A percentile compares a stretch with the other conserved stretches of the same genome.
These are phyloP conservation scores for Epichloe elymi DNA, from an alignment of 2,329 filamentous ascomycete species.

Conservation along the genomic window DNA sequence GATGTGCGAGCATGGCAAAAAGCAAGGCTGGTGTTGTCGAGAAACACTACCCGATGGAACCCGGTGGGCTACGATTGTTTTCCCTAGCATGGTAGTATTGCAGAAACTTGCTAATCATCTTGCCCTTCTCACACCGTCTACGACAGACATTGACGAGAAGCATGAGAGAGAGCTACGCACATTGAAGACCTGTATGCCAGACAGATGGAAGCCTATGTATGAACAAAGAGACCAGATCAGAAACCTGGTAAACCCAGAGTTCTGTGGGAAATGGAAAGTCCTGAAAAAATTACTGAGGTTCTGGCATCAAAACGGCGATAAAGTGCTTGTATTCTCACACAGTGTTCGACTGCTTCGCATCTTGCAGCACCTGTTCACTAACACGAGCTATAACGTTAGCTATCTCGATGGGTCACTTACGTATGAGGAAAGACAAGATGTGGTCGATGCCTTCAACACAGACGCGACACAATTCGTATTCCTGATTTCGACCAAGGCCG, in stretches of 20 bases:
- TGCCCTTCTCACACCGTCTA: constrained; percentile 66
- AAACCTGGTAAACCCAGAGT: constrained; percentile 73
- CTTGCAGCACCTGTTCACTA: constrained; percentile 71
- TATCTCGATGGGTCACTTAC: constrained; percentile 78
- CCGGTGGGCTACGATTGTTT: constrained; percentile 65
- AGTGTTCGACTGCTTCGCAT: constrained; percentile 77
- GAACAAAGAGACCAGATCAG: constrained; percentile 63
- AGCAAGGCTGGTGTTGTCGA: constrained; percentile 70
- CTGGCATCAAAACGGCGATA: constrained; percentile 84
- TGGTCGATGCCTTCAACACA: constrained; percentile 84
- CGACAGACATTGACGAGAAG: constrained; percentile 52
- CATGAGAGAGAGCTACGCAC: constrained; percentile 64
- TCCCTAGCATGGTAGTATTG: constrained; percentile 68
- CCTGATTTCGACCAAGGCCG: constrained; percentile 84
- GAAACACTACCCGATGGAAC: constrained; percentile 43
- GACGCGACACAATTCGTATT: constrained; percentile 86
- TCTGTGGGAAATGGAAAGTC: constrained; percentile 95
- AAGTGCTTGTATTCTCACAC: constrained; percentile 91
- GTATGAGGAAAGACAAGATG: constrained; percentile 69
- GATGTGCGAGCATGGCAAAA: constrained; percentile 51
- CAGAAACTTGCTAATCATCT: constrained; percentile 89
- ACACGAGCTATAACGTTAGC: constrained; percentile 80
- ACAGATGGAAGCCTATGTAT: constrained; percentile 63
- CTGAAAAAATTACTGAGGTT: constrained; percentile 74
- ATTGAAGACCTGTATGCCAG: constrained; percentile 61